These are phyloP conservation scores for Coniochaeta sp. DNA, from an alignment of 2,329 filamentous ascomycete genomes.

Conservation along the genomic window DNA sequence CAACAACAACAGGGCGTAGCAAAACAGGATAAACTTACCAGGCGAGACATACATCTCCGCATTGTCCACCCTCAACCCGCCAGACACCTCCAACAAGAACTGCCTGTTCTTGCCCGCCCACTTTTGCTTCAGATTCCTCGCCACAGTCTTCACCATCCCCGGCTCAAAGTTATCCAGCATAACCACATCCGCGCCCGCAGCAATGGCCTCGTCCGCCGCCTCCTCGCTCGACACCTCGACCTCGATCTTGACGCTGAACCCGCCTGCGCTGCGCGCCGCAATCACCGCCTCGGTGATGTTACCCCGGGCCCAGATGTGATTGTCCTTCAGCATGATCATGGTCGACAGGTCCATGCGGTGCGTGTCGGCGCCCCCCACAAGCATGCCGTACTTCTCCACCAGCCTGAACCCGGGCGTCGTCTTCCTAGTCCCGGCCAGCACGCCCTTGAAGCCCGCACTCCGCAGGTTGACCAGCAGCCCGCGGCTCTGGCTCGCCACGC, in stretches of 20 bases:
- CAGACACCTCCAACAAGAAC: conserved; percentile 86
- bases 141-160: conserved; percentile 67
- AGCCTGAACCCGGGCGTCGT: conserved; percentile 93
- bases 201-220: conserved; percentile 87
- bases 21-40: conserved; percentile 35
- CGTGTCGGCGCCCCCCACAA: conserved; percentile 84
- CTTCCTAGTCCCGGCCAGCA: conserved; percentile 90
- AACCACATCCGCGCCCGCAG: conserved; percentile 84
- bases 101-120: conserved; percentile 63
- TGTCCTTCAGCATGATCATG: conserved; percentile 99
- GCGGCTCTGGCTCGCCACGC: conserved; percentile 67
- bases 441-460: conserved; percentile 67
- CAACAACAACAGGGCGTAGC: neutral
- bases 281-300: conserved; percentile 80
- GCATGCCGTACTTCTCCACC: conserved; percentile 97
- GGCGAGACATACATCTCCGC: conserved; percentile 72
- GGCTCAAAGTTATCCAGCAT: conserved; percentile 96
- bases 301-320: conserved; percentile 88
- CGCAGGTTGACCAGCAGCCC: conserved; percentile 48
- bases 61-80: conserved; percentile 79
- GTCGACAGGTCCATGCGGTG: conserved; percentile 85
- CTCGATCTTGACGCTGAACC: conserved; percentile 90
- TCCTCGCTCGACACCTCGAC: conserved; percentile 86
- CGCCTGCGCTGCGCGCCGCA: conserved; percentile 75
- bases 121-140: conserved; percentile 66